Conservation (phyloP, 2,329 filamentous ascomycete genomes). For the Helotiales sp. region DNA sequence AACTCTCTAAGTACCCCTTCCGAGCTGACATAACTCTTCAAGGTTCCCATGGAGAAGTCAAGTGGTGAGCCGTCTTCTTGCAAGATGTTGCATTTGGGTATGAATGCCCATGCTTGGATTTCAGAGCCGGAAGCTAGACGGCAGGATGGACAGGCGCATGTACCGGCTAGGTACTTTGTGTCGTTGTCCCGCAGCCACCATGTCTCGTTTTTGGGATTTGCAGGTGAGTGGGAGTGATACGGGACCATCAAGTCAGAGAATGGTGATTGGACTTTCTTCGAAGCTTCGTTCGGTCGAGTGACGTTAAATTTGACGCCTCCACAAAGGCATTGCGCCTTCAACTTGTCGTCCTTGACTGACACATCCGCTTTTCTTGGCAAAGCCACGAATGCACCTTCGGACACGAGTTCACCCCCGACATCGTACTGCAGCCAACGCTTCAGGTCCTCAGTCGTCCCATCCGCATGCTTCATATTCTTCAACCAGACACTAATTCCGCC, state of each 20-base stretch:
- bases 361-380: conserved; percentile 11
- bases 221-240: conserved; percentile 45
- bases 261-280: conserved; percentile 50
- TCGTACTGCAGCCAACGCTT: conserved; percentile 25
- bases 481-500: conserved; percentile 56
- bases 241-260: conserved; percentile 60
- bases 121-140: conserved; percentile 65
- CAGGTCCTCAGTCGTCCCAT: conserved; percentile 22
- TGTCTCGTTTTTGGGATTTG: conserved; percentile 48
- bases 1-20: conserved; percentile 62
- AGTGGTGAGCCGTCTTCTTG: conserved; percentile 46
- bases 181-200: conserved; percentile 34
- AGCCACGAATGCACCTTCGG: conserved; percentile 15
- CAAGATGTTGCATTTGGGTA: conserved; percentile 63
- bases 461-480: conserved; percentile 23
- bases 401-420: conserved; percentile 20
- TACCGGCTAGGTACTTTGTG: conserved; percentile 61
- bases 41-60: conserved; percentile 47
- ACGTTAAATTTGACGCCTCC: conserved; percentile 60
- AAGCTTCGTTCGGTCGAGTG: conserved; percentile 56
- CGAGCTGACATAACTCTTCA: conserved; percentile 60
- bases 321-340: conserved; percentile 60
- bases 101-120: conserved; percentile 69
- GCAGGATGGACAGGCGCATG: conserved; percentile 67
- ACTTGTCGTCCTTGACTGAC: conserved; percentile 12